Percentiles rank a stretch among this genome's conserved stretches.
Evolutionary conservation across 1,284 basidiomycete genomes (phyloP).

Genomic region (Taiwanofungus camphoratus): DNA sequence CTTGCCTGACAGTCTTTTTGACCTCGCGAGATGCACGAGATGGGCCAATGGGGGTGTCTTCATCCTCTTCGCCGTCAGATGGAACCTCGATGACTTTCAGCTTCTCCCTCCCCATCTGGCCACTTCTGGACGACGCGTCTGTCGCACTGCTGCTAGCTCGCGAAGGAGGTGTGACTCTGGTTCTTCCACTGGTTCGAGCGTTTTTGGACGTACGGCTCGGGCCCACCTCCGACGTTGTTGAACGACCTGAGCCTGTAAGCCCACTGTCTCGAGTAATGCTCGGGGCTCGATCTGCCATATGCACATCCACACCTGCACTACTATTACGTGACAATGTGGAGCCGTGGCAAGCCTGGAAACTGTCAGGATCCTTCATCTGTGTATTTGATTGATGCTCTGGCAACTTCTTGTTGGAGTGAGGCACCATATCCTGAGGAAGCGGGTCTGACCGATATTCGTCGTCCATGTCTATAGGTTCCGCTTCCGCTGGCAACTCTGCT

Average conservation of each 20-base stretch:
- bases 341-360: too few relatives aligned
- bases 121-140: slow-evolving; percentile 3
- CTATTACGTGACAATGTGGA: too few relatives aligned
- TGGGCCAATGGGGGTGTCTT: slow-evolving; percentile 8
- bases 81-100: slow-evolving; percentile 23
- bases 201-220: background rate
- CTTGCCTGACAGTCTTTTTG: too few relatives aligned
- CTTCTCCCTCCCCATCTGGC: slow-evolving; percentile 4
- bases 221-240: background rate
- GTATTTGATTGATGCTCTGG: too few relatives aligned
- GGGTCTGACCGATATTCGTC: slow-evolving; percentile 3
- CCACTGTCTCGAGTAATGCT: too few relatives aligned
- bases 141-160: background rate
- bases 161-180: background rate
- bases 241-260: too few relatives aligned
- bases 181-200: background rate
- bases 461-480: slow-evolving; percentile 21
- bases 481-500: slow-evolving; percentile 19
- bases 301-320: too few relatives aligned
- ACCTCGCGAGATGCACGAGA: too few relatives aligned
- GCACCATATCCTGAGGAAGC: too few relatives aligned
- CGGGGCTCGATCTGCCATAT: too few relatives aligned
- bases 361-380: too few relatives aligned
- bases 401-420: too few relatives aligned
- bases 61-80: slow-evolving; percentile 18